Evolutionary conservation across 371 early-diverging fungal genomes (phyloP).

Genomic region (Dinochytrium kinnereticum): DNA sequence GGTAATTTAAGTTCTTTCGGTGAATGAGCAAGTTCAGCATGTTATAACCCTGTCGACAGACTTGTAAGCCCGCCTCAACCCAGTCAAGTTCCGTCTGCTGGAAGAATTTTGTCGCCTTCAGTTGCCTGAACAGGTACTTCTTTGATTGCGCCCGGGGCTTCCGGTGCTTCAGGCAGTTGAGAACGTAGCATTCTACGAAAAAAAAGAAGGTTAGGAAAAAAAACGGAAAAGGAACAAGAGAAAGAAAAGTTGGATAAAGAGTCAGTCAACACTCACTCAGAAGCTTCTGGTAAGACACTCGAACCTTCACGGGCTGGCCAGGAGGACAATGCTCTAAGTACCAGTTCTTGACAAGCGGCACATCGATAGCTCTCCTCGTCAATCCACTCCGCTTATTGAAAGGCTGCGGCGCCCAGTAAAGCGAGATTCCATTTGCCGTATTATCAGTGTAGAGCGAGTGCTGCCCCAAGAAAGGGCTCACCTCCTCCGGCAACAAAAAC

Average conservation of each 20-base stretch:
- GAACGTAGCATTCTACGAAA: slow-evolving; percentile 77
- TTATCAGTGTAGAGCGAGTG: slow-evolving; percentile 84
- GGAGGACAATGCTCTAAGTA: slow-evolving; percentile 95
- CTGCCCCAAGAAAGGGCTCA: slow-evolving; percentile 85
- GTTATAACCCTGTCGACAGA: slow-evolving; percentile 97
- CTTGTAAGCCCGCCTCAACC: slow-evolving; percentile 98
- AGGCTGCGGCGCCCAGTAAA: slow-evolving; percentile 98
- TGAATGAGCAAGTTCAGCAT: slow-evolving; percentile 98
- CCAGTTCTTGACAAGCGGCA: slow-evolving; percentile 96
- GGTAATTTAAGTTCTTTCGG: slow-evolving; percentile 96
- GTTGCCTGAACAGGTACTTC: slow-evolving; percentile 91
- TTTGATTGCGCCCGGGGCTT: slow-evolving; percentile 89
- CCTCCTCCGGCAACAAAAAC: slow-evolving; percentile 78
- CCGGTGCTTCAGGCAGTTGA: slow-evolving; percentile 86
- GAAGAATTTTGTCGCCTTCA: slow-evolving; percentile 98
- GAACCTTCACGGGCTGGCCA: slow-evolving; percentile 94
- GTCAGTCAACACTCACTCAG: slow-evolving; percentile 58
- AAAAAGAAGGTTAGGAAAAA: not conserved
- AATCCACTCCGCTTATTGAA: slow-evolving; percentile 92
- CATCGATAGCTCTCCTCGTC: slow-evolving; percentile 93
- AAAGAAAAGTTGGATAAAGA: not conserved
- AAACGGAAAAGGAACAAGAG: not conserved
- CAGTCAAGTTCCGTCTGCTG: slow-evolving; percentile 97
- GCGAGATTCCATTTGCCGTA: slow-evolving; percentile 87
- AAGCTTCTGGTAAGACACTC: slow-evolving; percentile 97